phyloP scores from a whole-genome alignment of 208 protist species.

The Polymyxa betae region DNA sequence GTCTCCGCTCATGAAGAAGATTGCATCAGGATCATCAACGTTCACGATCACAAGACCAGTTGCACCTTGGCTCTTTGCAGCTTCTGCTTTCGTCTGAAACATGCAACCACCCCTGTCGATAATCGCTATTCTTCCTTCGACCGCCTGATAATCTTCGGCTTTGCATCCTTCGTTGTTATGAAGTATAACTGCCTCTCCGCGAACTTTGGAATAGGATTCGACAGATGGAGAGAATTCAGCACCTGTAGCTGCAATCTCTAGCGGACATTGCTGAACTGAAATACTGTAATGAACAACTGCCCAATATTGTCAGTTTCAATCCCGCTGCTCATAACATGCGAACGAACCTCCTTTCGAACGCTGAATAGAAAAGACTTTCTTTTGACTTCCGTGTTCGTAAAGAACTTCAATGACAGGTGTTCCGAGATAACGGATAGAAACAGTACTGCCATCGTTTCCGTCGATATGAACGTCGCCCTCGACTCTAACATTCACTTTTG shows the following conservation, averaged over 20 bases:
- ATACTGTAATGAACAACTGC: background rate
- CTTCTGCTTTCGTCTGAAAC: conserved; percentile 1
- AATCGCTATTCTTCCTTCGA: background rate
- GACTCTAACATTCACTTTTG: background rate
- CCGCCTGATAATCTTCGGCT: conserved; percentile 14
- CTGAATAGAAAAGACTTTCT: background rate
- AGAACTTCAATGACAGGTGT: conserved; percentile 48
- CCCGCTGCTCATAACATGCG: background rate
- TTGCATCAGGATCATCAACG: background rate
- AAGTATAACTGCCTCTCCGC: background rate
- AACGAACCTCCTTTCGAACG: background rate
- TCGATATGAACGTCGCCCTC: conserved; percentile 12
- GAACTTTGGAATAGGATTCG: background rate
- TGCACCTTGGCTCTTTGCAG: background rate
- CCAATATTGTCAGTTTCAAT: background rate
- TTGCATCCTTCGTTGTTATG: background rate
- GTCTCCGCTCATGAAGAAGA: conserved; percentile 46
- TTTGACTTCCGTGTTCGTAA: background rate
- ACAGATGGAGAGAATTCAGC: background rate
- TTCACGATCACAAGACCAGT: background rate
- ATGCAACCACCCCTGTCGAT: conserved; percentile 25
- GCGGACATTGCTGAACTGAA: background rate
- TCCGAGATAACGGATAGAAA: conserved; percentile 13
- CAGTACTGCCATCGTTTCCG: background rate
- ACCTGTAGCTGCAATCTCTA: background rate